Percentiles rank a stretch among this genome's conserved stretches.
Conservation (phyloP, 2,329 filamentous ascomycete genomes). For the Phialemonium atrogriseum region DNA sequence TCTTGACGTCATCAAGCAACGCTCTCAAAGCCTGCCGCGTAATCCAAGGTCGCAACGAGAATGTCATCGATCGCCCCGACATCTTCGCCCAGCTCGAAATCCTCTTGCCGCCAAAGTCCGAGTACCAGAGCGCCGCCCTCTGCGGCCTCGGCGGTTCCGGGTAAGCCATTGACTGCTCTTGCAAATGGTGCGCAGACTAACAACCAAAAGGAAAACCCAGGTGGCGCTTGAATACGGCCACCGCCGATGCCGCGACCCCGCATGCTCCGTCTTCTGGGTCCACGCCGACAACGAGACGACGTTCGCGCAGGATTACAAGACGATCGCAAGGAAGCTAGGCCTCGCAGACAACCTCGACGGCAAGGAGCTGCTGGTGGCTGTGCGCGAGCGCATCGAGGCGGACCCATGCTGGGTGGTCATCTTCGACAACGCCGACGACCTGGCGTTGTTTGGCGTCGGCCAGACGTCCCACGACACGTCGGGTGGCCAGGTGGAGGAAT, state of each 20-base stretch:
- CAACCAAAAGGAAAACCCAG: slow-evolving; percentile 25
- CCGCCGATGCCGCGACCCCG: slow-evolving; percentile 10
- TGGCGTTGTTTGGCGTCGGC: slow-evolving; percentile 8
- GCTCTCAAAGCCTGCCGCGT: slow-evolving; percentile 1
- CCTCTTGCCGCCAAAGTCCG: slow-evolving; percentile 9
- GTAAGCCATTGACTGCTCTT: slow-evolving; percentile 10
- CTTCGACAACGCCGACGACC: too few relatives aligned
- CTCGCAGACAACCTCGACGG: slow-evolving; percentile 13
- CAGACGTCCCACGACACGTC: too few relatives aligned
- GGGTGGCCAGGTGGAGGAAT: background rate
- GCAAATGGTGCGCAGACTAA: slow-evolving; percentile 2
- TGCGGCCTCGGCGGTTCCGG: slow-evolving; percentile 19
- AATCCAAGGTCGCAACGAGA: slow-evolving; percentile 13
- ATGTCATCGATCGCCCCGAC: slow-evolving; percentile 13
- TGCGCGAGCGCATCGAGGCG: slow-evolving; percentile 7
- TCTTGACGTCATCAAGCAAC: slow-evolving; percentile 10
- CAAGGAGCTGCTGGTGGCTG: slow-evolving; percentile 10
- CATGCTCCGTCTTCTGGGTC: slow-evolving; percentile 27
- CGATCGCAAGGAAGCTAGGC: slow-evolving; percentile 17
- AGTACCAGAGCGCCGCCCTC: slow-evolving; percentile 14
- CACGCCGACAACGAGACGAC: slow-evolving; percentile 23
- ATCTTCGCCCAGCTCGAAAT: slow-evolving; percentile 12
- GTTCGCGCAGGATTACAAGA: slow-evolving; percentile 21
- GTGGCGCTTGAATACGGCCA: slow-evolving; percentile 28
- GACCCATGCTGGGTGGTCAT: slow-evolving; percentile 1